Percentiles rank a stretch among this genome's conserved stretches.
These are phyloP conservation scores for Boletus rex-veris DNA, from an alignment of 768 basidiomycete species.

Conservation along the genomic window DNA sequence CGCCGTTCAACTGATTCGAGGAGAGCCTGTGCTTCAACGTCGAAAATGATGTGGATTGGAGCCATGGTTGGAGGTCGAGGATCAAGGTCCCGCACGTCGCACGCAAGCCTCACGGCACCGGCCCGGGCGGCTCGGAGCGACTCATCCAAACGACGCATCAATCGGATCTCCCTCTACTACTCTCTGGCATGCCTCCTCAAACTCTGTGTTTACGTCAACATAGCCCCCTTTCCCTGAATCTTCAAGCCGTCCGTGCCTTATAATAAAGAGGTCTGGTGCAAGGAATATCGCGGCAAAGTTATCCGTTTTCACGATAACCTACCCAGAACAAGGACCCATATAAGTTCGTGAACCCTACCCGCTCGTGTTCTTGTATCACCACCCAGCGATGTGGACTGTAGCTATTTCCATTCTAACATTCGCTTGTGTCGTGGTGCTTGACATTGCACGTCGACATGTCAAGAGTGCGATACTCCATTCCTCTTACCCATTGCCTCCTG, in stretches of 20 bases:
- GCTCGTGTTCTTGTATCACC: background rate
- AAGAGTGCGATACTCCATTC: background rate
- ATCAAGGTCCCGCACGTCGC: no score
- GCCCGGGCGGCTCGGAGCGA: no score
- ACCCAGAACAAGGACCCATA: background rate
- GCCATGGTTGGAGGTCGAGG: conserved; percentile 44
- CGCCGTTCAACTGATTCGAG: conserved; percentile 54
- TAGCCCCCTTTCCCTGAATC: no score
- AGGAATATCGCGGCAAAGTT: no score
- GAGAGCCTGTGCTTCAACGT: conserved; percentile 47
- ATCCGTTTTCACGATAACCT: background rate
- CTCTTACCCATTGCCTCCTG: conserved; percentile 33
- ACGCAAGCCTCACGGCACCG: no score
- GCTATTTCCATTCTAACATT: conserved; percentile 3
- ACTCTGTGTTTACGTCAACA: no score
- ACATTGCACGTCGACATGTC: conserved; percentile 7
- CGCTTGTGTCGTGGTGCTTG: conserved; percentile 7
- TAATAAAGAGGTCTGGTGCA: no score
- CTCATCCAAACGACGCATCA: no score
- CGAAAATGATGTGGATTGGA: conserved; percentile 53
- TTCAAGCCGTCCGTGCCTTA: no score
- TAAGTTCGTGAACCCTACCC: background rate
- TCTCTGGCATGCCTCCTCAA: no score
- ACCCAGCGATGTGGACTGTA: conserved; percentile 5
- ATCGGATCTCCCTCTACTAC: no score